Evolutionary conservation across 345 rosid genomes (phyloP).

Genomic region (Citrus hindsii): DNA sequence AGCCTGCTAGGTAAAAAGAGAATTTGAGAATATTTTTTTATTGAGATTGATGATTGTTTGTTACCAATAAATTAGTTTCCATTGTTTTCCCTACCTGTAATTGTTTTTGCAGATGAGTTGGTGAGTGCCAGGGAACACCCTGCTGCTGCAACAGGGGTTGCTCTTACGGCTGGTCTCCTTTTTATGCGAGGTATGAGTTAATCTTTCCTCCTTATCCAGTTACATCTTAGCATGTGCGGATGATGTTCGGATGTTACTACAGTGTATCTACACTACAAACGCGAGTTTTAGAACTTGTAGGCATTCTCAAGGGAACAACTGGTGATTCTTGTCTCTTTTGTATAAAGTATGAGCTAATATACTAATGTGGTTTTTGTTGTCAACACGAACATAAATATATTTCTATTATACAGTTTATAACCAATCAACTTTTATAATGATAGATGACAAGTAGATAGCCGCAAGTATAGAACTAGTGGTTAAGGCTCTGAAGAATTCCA

Average conservation of each 20-base stretch:
- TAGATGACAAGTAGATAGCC: not conserved
- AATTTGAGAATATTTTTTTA: not conserved
- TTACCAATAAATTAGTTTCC: not conserved
- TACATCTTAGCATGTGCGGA: not conserved
- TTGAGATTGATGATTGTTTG: not conserved
- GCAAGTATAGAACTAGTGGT: not conserved
- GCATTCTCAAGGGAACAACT: not conserved
- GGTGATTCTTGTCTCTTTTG: not conserved
- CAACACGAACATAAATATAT: not conserved
- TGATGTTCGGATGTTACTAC: not conserved
- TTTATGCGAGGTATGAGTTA: constrained; percentile 60
- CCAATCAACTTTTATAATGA: not conserved
- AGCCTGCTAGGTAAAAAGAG: not conserved
- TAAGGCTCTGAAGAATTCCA: not conserved
- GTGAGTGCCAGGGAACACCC: constrained; percentile 64
- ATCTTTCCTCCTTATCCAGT: not conserved
- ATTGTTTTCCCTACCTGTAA: not conserved
- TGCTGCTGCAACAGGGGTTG: constrained; percentile 57
- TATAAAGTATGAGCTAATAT: not conserved
- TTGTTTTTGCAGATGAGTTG: constrained; percentile 50
- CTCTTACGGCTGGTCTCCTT: constrained; percentile 57
- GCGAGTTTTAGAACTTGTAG: not conserved
- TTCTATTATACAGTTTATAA: not conserved
- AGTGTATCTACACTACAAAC: not conserved
- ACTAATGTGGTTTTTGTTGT: not conserved